Evolutionary conservation across 2,329 filamentous ascomycete species (phyloP).

Genomic region (Periconia sp.): DNA sequence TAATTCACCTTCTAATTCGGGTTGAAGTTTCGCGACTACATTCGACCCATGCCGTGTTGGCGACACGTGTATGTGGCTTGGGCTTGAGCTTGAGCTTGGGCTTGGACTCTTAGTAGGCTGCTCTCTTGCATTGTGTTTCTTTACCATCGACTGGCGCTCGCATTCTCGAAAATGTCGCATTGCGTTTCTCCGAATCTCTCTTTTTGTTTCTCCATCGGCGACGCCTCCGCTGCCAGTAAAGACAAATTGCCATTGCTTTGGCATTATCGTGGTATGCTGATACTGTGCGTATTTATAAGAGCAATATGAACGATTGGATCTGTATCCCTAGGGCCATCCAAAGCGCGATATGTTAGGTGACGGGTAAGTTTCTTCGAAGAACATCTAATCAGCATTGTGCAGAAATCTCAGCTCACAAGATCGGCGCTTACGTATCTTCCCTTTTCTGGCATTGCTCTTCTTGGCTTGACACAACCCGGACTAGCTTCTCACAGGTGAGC

Average conservation of each 20-base stretch:
- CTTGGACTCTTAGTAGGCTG: no score
- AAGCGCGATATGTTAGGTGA: no score
- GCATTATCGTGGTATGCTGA: not conserved
- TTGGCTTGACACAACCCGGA: not conserved
- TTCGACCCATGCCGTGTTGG: not conserved
- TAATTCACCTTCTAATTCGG: no score
- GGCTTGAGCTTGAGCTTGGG: no score
- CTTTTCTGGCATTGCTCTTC: conserved; percentile 1
- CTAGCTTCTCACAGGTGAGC: not conserved
- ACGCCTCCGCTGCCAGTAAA: no score
- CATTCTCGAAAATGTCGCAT: not conserved
- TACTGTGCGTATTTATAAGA: not conserved
- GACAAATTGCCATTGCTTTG: not conserved
- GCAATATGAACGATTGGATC: no score
- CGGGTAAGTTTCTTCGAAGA: not conserved
- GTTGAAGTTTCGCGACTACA: not conserved
- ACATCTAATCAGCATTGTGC: not conserved
- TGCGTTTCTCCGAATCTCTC: not conserved
- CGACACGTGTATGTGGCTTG: no score
- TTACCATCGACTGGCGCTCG: not conserved
- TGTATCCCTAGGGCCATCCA: no score
- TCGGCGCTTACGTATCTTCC: not conserved
- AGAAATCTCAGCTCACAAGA: not conserved
- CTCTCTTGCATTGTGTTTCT: not conserved
- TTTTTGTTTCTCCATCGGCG: not conserved